phyloP scores from a whole-genome alignment of 345 rosid species.

The Lepidium africanum region DNA sequence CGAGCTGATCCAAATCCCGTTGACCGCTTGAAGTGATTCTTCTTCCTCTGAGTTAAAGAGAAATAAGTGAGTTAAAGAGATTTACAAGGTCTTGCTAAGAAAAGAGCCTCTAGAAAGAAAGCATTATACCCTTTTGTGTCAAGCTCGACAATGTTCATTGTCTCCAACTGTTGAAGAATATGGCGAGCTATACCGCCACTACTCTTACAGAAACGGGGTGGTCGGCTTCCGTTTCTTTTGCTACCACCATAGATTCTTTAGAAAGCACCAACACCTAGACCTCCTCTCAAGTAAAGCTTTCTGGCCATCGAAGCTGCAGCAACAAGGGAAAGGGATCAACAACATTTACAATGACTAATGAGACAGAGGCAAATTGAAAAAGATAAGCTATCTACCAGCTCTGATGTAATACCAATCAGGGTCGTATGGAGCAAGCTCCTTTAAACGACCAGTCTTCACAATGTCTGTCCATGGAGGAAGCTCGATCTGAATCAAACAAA shows the following conservation, averaged over 20 bases:
- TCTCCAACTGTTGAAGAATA: constrained; percentile 64
- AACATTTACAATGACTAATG: neutral
- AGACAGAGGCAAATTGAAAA: neutral
- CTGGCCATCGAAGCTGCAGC: constrained; percentile 74
- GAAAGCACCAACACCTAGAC: constrained; percentile 80
- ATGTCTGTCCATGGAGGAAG: constrained; percentile 78
- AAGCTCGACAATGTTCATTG: constrained; percentile 45
- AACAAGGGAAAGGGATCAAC: neutral
- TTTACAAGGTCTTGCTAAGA: neutral
- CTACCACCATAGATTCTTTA: constrained; percentile 69
- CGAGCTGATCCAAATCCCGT: constrained; percentile 10
- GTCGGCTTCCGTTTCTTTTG: constrained; percentile 69
- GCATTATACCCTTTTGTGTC: constrained; percentile 50
- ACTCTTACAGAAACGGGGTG: constrained; percentile 72
- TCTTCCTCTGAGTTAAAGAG: too few relatives aligned
- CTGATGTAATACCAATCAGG: constrained; percentile 78
- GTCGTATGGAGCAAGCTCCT: constrained; percentile 86
- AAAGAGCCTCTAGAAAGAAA: neutral
- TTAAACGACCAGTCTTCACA: constrained; percentile 58
- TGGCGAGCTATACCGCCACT: constrained; percentile 74
- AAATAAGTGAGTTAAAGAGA: too few relatives aligned
- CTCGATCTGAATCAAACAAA: constrained; percentile 42
- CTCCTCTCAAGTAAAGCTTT: constrained; percentile 70
- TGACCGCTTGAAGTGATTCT: too few relatives aligned
- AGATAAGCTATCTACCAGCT: constrained; percentile 35